These are phyloP conservation scores for Clonostachys solani DNA, from an alignment of 2,329 filamentous ascomycete genomes.

Conservation along the genomic window DNA sequence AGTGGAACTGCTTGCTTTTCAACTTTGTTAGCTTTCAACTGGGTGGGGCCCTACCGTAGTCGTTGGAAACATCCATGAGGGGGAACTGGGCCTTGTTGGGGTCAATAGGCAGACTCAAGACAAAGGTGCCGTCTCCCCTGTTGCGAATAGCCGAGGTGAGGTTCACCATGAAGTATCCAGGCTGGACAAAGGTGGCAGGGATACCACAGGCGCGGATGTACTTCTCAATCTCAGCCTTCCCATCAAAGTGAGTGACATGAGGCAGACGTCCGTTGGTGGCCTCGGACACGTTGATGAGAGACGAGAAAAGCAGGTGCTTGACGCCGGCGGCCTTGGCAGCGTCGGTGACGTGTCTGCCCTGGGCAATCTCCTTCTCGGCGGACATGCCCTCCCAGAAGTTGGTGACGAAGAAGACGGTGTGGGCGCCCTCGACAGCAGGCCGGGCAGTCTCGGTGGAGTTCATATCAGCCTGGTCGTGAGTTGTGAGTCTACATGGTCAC, in stretches of 20 bases:
- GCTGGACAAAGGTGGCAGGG: constrained; percentile 44
- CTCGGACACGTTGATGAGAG: constrained; percentile 31
- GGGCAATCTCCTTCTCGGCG: constrained; percentile 29
- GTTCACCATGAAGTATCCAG: constrained; percentile 53
- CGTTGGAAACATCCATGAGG: constrained; percentile 26
- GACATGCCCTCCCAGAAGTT: constrained; percentile 29
- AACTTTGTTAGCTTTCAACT: constrained; percentile 14
- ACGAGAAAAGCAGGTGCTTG: constrained; percentile 41
- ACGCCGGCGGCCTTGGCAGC: constrained; percentile 35
- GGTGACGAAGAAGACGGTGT: constrained; percentile 36
- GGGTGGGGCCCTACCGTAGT: constrained; percentile 31
- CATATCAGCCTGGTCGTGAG: constrained; percentile 30
- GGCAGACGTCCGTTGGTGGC: constrained; percentile 27
- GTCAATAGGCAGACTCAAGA: constrained; percentile 17
- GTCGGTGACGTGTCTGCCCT: constrained; percentile 41
- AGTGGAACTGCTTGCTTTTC: constrained; percentile 7
- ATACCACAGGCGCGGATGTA: constrained; percentile 48
- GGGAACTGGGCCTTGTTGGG: constrained; percentile 25
- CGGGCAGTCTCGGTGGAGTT: constrained; percentile 23
- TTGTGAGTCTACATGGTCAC: background rate
- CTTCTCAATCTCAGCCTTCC: constrained; percentile 50
- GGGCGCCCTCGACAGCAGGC: constrained; percentile 31
- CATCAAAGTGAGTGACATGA: constrained; percentile 47
- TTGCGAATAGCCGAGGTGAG: constrained; percentile 18
- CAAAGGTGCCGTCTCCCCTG: constrained; percentile 19